phyloP scores from a whole-genome alignment of 495 filamentous ascomycete genomes.

The Xylaria longipes region DNA sequence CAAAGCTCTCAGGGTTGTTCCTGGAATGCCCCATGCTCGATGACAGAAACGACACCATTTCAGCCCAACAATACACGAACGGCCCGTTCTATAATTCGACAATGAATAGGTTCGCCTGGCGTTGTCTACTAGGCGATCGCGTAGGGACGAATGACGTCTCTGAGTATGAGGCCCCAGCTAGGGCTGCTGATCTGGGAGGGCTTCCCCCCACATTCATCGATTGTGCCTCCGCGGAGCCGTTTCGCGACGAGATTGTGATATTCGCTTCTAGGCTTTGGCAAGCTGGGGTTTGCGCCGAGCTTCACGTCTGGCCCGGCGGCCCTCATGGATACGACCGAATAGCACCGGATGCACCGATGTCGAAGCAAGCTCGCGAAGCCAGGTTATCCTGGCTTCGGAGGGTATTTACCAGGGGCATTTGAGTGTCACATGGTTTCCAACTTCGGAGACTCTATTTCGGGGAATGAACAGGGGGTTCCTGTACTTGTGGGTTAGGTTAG shows the following conservation, averaged over 20 bases:
- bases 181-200: slow-evolving; percentile 39
- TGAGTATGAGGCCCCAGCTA: slow-evolving; percentile 43
- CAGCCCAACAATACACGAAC: slow-evolving; percentile 37
- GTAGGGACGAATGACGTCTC: slow-evolving; percentile 35
- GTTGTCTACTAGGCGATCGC: slow-evolving; percentile 43
- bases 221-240: slow-evolving; percentile 43
- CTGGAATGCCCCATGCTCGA: slow-evolving; percentile 47
- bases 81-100: slow-evolving; percentile 45
- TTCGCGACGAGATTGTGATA: slow-evolving; percentile 46
- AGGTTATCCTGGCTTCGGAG: slow-evolving; percentile 43
- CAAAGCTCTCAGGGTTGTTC: slow-evolving; percentile 39
- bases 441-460: not conserved
- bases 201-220: slow-evolving; percentile 45
- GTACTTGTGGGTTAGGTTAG: not conserved
- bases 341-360: slow-evolving; percentile 39
- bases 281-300: slow-evolving; percentile 42
- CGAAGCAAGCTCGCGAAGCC: slow-evolving; percentile 38
- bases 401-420: slow-evolving; percentile 29
- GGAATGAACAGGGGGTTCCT: slow-evolving; percentile 9
- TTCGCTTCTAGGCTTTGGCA: slow-evolving; percentile 46
- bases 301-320: slow-evolving; percentile 47
- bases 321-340: slow-evolving; percentile 43
- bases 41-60: slow-evolving; percentile 42
- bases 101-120: slow-evolving; percentile 42
- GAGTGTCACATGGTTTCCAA: not conserved